These are phyloP conservation scores for Vicia villosa DNA, from an alignment of 306 rosid genomes.

Conservation along the genomic window DNA sequence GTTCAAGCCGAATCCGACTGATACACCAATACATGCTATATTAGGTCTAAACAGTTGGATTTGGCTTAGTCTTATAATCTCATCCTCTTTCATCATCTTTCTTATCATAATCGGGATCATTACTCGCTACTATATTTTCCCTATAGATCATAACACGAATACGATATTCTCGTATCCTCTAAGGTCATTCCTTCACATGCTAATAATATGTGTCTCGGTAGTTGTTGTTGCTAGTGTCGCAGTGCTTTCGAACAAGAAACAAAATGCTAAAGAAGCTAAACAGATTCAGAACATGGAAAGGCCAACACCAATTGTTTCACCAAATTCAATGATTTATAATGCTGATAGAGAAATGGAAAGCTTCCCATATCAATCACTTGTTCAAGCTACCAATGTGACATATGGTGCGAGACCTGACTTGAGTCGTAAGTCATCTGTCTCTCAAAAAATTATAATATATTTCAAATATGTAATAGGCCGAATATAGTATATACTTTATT, in stretches of 20 bases:
- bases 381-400: conserved; percentile 52
- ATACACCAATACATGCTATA: conserved; percentile 50
- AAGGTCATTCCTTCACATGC: conserved; percentile 48
- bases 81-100: conserved; percentile 61
- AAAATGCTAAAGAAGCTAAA: conserved; percentile 32
- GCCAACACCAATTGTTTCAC: conserved; percentile 46
- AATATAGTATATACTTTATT: too few species aligned
- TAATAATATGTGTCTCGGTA: conserved; percentile 55
- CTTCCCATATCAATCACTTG: conserved; percentile 54
- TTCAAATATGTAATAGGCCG: too few species aligned
- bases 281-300: conserved; percentile 36
- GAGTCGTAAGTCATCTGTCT: conserved; percentile 48
- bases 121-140: conserved; percentile 63
- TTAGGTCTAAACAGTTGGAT: conserved; percentile 73
- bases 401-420: conserved; percentile 76
- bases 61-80: conserved; percentile 67
- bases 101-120: conserved; percentile 57
- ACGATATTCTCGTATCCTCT: conserved; percentile 38
- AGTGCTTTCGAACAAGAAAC: conserved; percentile 54
- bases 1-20: conserved; percentile 59
- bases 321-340: conserved; percentile 42
- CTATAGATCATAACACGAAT: conserved; percentile 66
- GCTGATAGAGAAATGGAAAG: conserved; percentile 68
- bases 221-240: conserved; percentile 46
- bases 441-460: too few species aligned